Base-by-base conservation (phyloP, 768 basidiomycete genomes). In the Suillus subluteus region DNA sequence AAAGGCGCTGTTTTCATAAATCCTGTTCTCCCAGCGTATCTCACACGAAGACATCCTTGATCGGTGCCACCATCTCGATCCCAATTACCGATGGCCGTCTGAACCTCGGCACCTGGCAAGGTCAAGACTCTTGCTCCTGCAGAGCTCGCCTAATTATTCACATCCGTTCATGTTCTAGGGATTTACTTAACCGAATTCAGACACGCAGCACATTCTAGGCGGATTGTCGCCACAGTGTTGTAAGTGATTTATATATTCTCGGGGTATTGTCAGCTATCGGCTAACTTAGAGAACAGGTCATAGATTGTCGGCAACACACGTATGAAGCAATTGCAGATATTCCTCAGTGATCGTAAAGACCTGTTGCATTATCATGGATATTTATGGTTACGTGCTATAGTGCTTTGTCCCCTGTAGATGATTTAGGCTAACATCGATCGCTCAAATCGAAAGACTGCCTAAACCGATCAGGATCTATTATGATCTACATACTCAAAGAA, bases 41-140 rank as follows among this genome's bases (percentile, higher is more conserved):
- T 3, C 96, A 98, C 75, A 94, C 94, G 30, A 98, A 98, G 76
- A 87, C 94, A 3, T 88, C 94, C 5, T 83, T 98, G 40, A 82
- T 98, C 56, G 96, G 96, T 23, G 84, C 91, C 23, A 90, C 92
- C 0, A 83, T 98, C 66, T 88, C 89, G 15, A 78, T 98, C 48
- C 96, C 96, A 4, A 94, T 98, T 70, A 91, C 91, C 3, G 84
- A 91, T 66, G 93, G 87, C 7, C 80, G 82, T 58, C 79, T 97
- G 69, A 92, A 90, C 68, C 80, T 98, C 61, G 96, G 96, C 13
- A 96, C 93, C 30, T 98, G 96, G 96, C 96, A 98, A 85, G 95
- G 94, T 87, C 59, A 77, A 72, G 30, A 64, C 65, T 52, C 11
- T 58, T 61, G 23, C 16, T n/a, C n/a, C 59, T 56, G 38, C 32